Conservation (phyloP, 2,329 filamentous ascomycete species). For the Stenocarpella maydis region DNA sequence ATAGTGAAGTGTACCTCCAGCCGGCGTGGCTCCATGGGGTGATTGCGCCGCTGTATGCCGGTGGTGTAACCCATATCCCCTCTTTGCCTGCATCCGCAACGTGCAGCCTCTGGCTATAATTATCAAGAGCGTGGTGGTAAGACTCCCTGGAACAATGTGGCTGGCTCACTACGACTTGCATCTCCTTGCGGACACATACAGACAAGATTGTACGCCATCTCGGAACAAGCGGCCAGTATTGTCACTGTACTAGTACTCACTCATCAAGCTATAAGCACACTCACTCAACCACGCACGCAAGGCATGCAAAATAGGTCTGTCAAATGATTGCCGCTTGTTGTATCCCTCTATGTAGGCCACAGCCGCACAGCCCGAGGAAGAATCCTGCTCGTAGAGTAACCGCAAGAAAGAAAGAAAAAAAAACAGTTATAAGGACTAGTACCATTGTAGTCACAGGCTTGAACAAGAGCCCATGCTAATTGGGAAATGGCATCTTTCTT, state of each 20-base stretch:
- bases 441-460: slow-evolving; percentile 10
- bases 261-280: no score
- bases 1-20: neutral
- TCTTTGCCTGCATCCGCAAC: neutral
- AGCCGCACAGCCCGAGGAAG: neutral
- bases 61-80: no score
- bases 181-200: no score
- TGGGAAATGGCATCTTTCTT: slow-evolving; percentile 24
- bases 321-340: slow-evolving; percentile 16
- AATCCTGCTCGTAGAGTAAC: neutral
- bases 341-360: slow-evolving; percentile 28
- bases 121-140: no score
- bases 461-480: neutral
- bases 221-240: neutral
- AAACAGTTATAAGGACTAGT: slow-evolving; percentile 8
- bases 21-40: neutral
- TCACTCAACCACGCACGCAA: neutral
- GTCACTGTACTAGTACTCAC: neutral
- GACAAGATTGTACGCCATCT: neutral
- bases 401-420: neutral
- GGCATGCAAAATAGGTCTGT: neutral
- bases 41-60: neutral
- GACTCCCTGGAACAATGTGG: no score
- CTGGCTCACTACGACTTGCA: neutral
- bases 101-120: neutral